A percentile compares a stretch with the other conserved stretches of the same genome.
phyloP scores from a whole-genome alignment of 306 rosid species.

The Astragalus membranaceus region DNA sequence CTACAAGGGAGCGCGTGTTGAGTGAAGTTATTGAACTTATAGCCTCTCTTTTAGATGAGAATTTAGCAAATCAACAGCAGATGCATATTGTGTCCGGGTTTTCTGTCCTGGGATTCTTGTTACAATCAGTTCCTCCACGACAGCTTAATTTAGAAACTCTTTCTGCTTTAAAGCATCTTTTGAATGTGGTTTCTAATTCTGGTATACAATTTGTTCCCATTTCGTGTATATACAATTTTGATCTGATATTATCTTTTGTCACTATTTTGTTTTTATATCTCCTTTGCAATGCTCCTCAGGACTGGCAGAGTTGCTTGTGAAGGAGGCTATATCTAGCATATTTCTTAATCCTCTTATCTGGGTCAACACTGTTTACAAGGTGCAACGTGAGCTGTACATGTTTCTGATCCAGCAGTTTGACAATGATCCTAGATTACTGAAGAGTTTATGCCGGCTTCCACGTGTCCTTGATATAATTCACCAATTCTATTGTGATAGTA shows the following conservation, averaged over 20 bases:
- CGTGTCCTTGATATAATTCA: constrained; percentile 77
- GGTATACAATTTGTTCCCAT: constrained; percentile 38
- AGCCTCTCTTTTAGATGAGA: constrained; percentile 88
- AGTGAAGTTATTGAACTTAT: constrained; percentile 86
- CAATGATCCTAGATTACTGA: constrained; percentile 79
- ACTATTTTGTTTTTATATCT: constrained; percentile 6
- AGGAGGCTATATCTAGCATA: constrained; percentile 76
- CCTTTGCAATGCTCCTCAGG: constrained; percentile 36
- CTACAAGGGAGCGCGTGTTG: constrained; percentile 48
- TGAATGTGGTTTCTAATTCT: constrained; percentile 65
- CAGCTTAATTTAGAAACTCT: constrained; percentile 83
- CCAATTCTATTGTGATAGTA: constrained; percentile 72
- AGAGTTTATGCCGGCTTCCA: constrained; percentile 75
- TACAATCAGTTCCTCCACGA: constrained; percentile 79
- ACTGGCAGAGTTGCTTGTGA: constrained; percentile 66
- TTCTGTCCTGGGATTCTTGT: constrained; percentile 85
- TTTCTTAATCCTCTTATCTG: constrained; percentile 92
- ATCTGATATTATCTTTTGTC: constrained; percentile 12
- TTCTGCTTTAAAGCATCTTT: constrained; percentile 79
- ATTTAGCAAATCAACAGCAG: constrained; percentile 88
- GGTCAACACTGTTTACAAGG: constrained; percentile 66
- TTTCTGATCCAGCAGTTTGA: constrained; percentile 94
- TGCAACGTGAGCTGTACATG: constrained; percentile 93
- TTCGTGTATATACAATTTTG: constrained; percentile 13
- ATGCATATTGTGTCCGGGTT: constrained; percentile 97